A percentile compares a stretch with the other conserved stretches of the same genome.
phyloP scores from a whole-genome alignment of 345 rosid genomes.

The Citrus cavaleriei region DNA sequence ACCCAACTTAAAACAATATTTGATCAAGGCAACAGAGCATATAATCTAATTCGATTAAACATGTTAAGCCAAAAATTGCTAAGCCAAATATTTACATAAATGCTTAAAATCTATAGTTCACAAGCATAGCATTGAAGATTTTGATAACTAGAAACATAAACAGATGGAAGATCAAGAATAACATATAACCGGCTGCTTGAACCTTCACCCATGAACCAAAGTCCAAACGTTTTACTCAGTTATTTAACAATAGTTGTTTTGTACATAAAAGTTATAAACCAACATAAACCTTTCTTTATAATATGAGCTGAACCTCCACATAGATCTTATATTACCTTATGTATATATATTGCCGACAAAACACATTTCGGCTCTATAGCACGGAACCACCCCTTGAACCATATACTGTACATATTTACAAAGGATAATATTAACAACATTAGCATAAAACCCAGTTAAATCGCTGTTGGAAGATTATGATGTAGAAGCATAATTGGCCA shows the following conservation, averaged over 20 bases:
- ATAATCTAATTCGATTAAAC: too few species aligned
- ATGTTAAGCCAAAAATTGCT: not conserved
- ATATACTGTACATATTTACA: constrained; percentile 27
- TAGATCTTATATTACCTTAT: constrained; percentile 1
- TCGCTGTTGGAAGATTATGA: constrained; percentile 17
- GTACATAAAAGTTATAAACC: constrained; percentile 10
- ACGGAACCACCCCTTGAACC: constrained; percentile 17
- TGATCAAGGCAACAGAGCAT: too few species aligned
- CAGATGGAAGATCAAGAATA: not conserved
- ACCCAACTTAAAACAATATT: too few species aligned
- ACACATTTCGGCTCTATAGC: constrained; percentile 7
- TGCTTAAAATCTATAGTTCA: not conserved
- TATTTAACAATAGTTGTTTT: not conserved
- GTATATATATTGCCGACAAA: not conserved
- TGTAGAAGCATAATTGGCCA: constrained; percentile 6
- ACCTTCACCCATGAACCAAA: not conserved
- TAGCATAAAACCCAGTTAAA: constrained; percentile 10
- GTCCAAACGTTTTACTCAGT: not conserved
- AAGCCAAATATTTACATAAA: not conserved
- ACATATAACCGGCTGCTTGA: not conserved
- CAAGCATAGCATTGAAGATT: not conserved
- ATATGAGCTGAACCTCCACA: not conserved
- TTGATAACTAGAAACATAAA: not conserved
- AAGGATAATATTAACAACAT: constrained; percentile 9
- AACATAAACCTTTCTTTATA: not conserved